phyloP scores from a whole-genome alignment of 139 green algal species.

The Micromonas commoda region DNA sequence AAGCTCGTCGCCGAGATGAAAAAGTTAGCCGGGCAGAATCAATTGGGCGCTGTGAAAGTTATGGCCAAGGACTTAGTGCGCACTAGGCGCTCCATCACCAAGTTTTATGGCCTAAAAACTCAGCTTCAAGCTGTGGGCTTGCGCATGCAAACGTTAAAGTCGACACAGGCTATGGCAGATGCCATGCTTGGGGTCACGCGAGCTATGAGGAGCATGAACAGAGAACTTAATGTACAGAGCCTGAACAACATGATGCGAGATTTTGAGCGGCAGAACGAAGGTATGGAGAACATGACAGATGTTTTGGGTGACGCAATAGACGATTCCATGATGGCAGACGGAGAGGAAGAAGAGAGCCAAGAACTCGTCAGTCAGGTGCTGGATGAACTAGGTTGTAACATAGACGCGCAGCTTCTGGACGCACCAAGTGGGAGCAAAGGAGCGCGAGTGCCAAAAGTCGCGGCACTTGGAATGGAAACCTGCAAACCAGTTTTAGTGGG shows the following conservation, averaged over 20 bases:
- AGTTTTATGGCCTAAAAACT: slow-evolving; percentile 90
- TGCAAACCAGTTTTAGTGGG: too few species aligned
- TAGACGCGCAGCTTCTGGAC: slow-evolving; percentile 32
- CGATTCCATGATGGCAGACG: slow-evolving; percentile 84
- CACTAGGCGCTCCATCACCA: slow-evolving; percentile 94
- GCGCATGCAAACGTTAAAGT: slow-evolving; percentile 94
- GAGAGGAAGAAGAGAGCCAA: slow-evolving; percentile 92
- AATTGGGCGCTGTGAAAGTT: slow-evolving; percentile 83
- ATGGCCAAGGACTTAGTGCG: slow-evolving; percentile 97
- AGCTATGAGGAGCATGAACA: slow-evolving; percentile 95
- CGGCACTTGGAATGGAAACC: too few species aligned
- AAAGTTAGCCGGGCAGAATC: slow-evolving; percentile 89
- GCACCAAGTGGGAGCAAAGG: too few species aligned
- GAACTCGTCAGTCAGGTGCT: slow-evolving; percentile 77
- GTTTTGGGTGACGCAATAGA: slow-evolving; percentile 95
- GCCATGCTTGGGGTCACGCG: slow-evolving; percentile 93
- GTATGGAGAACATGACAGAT: slow-evolving; percentile 95
- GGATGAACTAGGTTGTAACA: slow-evolving; percentile 41
- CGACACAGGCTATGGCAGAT: slow-evolving; percentile 92
- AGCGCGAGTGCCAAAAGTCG: too few species aligned
- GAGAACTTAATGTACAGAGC: slow-evolving; percentile 83
- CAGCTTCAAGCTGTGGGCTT: slow-evolving; percentile 96
- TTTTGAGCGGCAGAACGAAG: slow-evolving; percentile 96
- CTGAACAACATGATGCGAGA: slow-evolving; percentile 80
- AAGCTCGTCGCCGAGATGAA: slow-evolving; percentile 94